Base-by-base conservation (phyloP, 495 filamentous ascomycete genomes). In the Lindgomyces ingoldianus region DNA sequence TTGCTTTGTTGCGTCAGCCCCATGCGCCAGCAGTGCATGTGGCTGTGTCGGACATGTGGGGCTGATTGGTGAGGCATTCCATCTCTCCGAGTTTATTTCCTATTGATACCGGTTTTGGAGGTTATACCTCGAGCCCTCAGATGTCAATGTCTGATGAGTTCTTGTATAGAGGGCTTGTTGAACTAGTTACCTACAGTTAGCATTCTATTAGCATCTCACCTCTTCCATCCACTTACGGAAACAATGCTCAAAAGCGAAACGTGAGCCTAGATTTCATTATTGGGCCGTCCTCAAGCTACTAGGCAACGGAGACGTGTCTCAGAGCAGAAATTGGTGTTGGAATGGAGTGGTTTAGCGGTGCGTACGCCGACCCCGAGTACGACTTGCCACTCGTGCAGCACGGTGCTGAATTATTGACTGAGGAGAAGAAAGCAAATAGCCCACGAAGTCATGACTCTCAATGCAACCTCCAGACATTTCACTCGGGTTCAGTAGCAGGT, bases 1-100 rank as follows among this genome's bases (percentile, higher is more conserved):
- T 8, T 45, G 10, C 16, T n/a, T 27, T 22, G 21, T 26, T 55
- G 53, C 45, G 24, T 64, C 52, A 64, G 53, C 61, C 36, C 4
- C 48, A 39, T 29, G 49, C n/a, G 29, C 18, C 4, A 25, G 12
- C 6, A 55, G n/a, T 12, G 14, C 24, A 10, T 27, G 62, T 58
- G 50, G 50, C 61, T 55, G 61, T 57, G 61, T 64, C 42, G 27
- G 26, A 42, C 26, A 11, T 16, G 44, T 51, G 52, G 52, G 4
- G 25, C 36, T 41, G 4, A 48, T 62, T 54, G 51, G 60, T 56
- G 2, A n/a, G n/a, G n/a, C n/a, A 16, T 52, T 21, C n/a, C n/a
- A 3, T 14, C 24, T 16, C 8, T 3, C 29, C 29, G 47, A 24
- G 22, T 50, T 22, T 12, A 30, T 52, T 16, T 12, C 29, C 29